Evolutionary conservation across 805 yeast genomes (phyloP), one percentile per base, ranked within the genome.

Genomic region (Saccharomycopsis fibuligera): DNA sequence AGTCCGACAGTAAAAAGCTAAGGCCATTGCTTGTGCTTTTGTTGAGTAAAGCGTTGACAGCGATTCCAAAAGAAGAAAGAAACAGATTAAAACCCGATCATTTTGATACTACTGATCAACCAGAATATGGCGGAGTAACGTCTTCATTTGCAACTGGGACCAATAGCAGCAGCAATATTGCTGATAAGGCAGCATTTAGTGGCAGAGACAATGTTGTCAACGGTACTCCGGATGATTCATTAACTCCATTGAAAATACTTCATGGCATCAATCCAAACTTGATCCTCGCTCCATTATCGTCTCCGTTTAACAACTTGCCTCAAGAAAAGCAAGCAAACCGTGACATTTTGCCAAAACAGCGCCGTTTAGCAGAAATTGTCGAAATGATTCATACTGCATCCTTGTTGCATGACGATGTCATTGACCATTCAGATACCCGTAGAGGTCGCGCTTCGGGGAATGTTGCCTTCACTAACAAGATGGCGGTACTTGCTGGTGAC

Each of bases 331-430:
- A 76, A 44, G 78, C 76, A 52, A 69, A 77, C 49, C 78, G 78
- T 57, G 96, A 96, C 1, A 87, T 93, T 44, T 70, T 91, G 50
- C 98, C 99, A 41, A 89, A 93, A 57, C 99, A 93, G 68, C 75
- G 98, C 56, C 75, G 99, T 50, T 73, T 93, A 48, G 98, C 99
- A 1, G 99, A 93, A 68, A 91, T 93, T 59, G 96, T 91, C 8
- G 99, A 93, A 67, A 86, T 93, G 96, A 93, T 93, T 56, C 99
- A 93, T 65, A 93, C 98, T 1, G 98, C 99, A 2, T 85, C 96
- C 10, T 69, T 93, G 55, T 74, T 93, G 47, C 99, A 93, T 64
- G 99, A 93, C 67, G 99, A 93, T 64, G 99, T 93, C 53, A 91
- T 93, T 58, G 99, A 93, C 67, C 72, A 76, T 60, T 79, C 90